Base-by-base conservation (phyloP, 164 flowering plant species). In the Aristolochia californica region DNA sequence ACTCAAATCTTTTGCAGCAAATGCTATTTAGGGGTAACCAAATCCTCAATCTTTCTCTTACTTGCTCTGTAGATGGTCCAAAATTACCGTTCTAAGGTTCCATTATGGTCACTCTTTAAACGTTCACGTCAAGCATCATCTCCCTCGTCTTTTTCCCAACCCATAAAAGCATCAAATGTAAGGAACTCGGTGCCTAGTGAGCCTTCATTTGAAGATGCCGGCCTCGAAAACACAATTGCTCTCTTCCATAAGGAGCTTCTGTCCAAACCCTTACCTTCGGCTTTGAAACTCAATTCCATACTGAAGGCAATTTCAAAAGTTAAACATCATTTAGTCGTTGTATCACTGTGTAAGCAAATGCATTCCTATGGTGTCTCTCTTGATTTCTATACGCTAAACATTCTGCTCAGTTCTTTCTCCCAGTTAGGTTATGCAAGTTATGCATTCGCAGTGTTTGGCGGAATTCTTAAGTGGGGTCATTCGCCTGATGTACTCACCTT, bases 351-450 rank as follows among this genome's bases (percentile, higher is more conserved):
- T 27, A 57, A 45, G 14, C 57, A 53, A 38, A 43, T 72, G 64
- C 43, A 15, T 25, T 55, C 43, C 1, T 3, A 26, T 4, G 65
- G 57, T 25, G 24, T 68, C 16, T 0, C 26, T 12, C 65, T 63
- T 13, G 52, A 59, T 47, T 5, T 43, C 9, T 58, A 5, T 17
- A 65, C 64, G 4, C 56, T 68, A 1, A 45, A 34, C 43, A 62
- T 72, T 13, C 13, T 72, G 44, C 20, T 68, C 26, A 72, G 62
- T 40, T 62, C 65, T n/a, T 62, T 38, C 18, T 68, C 70, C 65
- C 55, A 45, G 8, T 25, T 65, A 59, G 28, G 47, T 7, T 52
- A 22, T 10, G 48, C 59, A 0, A 56, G 51, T 38, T 45, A 21
- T 2, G 70, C 61, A 9, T 62, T 68, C 40, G 53, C 70, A 0